Base-by-base conservation (phyloP, 2,329 filamentous ascomycete genomes). In the Phaeosphaeria sp. region DNA sequence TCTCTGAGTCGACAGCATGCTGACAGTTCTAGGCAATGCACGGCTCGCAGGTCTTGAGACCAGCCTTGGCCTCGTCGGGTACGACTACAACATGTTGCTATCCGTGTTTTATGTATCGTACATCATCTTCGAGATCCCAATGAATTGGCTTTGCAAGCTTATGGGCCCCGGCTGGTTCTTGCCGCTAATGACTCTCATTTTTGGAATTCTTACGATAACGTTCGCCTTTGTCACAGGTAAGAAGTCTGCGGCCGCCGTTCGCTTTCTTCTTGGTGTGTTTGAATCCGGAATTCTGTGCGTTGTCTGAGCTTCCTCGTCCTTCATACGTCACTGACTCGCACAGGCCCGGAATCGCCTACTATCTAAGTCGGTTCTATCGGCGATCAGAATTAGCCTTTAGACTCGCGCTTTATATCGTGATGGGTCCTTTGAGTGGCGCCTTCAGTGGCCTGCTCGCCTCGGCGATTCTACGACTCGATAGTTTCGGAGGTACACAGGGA, bases 301-400 rank as follows among this genome's bases (percentile, higher is more conserved):
- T 13, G 3, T 13, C 30, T 36, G 15, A 3, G 3, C 11, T 13
- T 36, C 30, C 11, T 36, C 30, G 11, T 3, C 15, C 3, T 36
- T 13, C 8, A 3, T 36, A 13, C 15, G 30, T 36, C 15, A 13
- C 11, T 36, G 30, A 36, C 30, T 13, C 3, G 3, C 11, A 36
- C 11, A 36, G 30, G 3, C 89, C 89, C 0, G 89, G 89, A 0
- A 89, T 89, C 40, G 87, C 88, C 0, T 91, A 91, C 74, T 91
- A 90, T 64, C 77, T 91, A 2, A 88, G 85, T 0, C 80, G 88
- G 52, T 91, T 89, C 89, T 91, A 91, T 65, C 81, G 86, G n/a
- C 80, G 86, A 30, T 83, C 82, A 52, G 89, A 91, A 72, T 76
- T 91, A 9, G 82, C 85, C 0, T 90, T 90, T 68, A 82, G 88